Base-by-base conservation (phyloP, 2,329 filamentous ascomycete genomes). In the Fusarium sp. region DNA sequence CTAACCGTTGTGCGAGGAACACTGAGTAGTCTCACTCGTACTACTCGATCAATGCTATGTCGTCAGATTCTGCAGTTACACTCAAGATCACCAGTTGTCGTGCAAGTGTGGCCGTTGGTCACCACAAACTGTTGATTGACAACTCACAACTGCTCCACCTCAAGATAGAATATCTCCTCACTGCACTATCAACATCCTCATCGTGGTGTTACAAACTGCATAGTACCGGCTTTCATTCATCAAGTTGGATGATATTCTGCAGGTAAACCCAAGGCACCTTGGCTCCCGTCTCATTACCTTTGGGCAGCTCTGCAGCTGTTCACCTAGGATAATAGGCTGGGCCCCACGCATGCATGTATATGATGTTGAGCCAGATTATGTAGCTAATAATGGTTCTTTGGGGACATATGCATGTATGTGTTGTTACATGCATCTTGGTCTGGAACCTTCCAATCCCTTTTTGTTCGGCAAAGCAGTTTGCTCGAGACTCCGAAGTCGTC, bases 301-400 rank as follows among this genome's bases (percentile, higher is more conserved):
- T 70, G 67, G 67, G 67, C 66, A 70, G 59, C 66, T 34, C 45
- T 70, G 67, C 67, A 70, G 66, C 28, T 70, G 48, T 22, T 66
- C 36, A 61, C 66, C 39, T n/a, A 63, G 11, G 6, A 55, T 45
- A 30, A 36, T 58, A 24, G 39, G 39, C 38, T 51, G 38, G 36
- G 32, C 44, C 50, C 36, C 34, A 64, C 55, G 38, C 52, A 70
- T 59, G 59, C 67, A 70, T 68, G 50, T 63, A 42, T 64, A 59
- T 54, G 52, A 58, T 58, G 42, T 55, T 26, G 32, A 66, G 22
- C 47, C 51, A 52, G 47, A 54, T 39, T 44, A 42, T 41, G 51
- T 56, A 52, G 32, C 39, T 58, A 70, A 45, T 22, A 54, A 58
- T 39, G 30, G 24, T 44, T 70, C 34, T 34, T 51, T 36, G 26